Conservation (phyloP, 2,329 filamentous ascomycete species). For the Neoscytalidium dimidiatum region DNA sequence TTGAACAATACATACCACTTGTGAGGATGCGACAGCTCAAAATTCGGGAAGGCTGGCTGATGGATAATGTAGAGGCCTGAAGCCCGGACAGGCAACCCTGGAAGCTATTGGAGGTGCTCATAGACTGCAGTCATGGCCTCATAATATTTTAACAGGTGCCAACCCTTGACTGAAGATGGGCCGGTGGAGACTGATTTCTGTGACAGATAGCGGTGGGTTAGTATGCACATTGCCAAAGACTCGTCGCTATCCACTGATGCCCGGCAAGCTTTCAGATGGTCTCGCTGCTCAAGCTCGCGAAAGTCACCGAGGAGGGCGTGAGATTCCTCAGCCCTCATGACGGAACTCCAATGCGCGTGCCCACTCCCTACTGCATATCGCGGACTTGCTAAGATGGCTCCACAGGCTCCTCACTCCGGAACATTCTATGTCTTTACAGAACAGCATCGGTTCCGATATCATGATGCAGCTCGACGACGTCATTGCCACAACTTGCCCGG, state of each 20-base stretch:
- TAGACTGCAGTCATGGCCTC: constrained; percentile 89
- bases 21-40: constrained; percentile 28
- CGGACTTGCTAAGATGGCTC: neutral
- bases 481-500: constrained; percentile 91
- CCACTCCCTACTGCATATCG: neutral
- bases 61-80: constrained; percentile 64
- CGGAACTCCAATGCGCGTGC: constrained; percentile 76
- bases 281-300: constrained; percentile 87
- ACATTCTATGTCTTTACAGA: constrained; percentile 93
- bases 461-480: constrained; percentile 99
- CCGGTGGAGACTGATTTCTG: constrained; percentile 28
- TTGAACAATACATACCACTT: constrained; percentile 98
- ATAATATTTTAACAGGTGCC: constrained; percentile 82
- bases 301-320: constrained; percentile 93
- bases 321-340: constrained; percentile 96
- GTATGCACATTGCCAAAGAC: constrained; percentile 28
- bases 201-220: constrained; percentile 48
- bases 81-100: constrained; percentile 87
- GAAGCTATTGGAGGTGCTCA: constrained; percentile 90
- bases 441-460: constrained; percentile 96
- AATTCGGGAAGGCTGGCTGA: neutral
- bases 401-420: constrained; percentile 83
- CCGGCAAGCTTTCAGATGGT: constrained; percentile 92
- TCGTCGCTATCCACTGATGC: constrained; percentile 30
- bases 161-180: constrained; percentile 7